Percentiles rank a stretch among this genome's conserved stretches.
phyloP scores from a whole-genome alignment of 1,284 basidiomycete genomes.

The Mycena citricolor region DNA sequence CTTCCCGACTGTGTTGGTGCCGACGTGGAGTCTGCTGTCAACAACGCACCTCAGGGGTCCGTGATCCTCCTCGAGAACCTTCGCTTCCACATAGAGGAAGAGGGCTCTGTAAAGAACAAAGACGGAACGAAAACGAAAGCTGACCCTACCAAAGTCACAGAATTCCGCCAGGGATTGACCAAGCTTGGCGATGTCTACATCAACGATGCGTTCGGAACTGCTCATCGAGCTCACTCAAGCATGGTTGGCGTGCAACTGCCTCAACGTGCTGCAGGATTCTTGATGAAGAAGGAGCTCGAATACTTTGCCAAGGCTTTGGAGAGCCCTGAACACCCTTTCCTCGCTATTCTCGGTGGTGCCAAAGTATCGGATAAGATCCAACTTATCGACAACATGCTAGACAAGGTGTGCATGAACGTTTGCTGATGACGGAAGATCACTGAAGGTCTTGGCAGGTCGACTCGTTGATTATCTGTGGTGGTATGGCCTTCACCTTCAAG shows the following conservation, averaged over 20 bases:
- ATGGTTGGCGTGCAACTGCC: constrained; percentile 96
- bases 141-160: constrained; percentile 76
- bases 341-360: constrained; percentile 97
- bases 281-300: constrained; percentile 99
- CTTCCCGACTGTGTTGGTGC: constrained; percentile 85
- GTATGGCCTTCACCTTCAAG: constrained; percentile 99
- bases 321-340: constrained; percentile 92
- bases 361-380: constrained; percentile 99
- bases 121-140: constrained; percentile 94
- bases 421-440: background rate
- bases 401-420: constrained; percentile 77
- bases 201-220: constrained; percentile 99
- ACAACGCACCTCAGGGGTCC: constrained; percentile 70
- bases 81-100: constrained; percentile 98
- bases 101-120: constrained; percentile 92
- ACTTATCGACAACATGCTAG: constrained; percentile 98
- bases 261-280: constrained; percentile 93
- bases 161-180: constrained; percentile 88
- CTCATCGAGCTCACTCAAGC: constrained; percentile 96
- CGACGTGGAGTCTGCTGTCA: constrained; percentile 80
- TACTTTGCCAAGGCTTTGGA: constrained; percentile 99
- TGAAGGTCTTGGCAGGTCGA: constrained; percentile 64
- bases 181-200: constrained; percentile 95
- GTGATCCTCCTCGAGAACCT: constrained; percentile 96
- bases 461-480: constrained; percentile 95